A percentile compares a stretch with the other conserved stretches of the same genome.
Evolutionary conservation across 768 basidiomycete species (phyloP).

Genomic region (Dendrothele bispora): DNA sequence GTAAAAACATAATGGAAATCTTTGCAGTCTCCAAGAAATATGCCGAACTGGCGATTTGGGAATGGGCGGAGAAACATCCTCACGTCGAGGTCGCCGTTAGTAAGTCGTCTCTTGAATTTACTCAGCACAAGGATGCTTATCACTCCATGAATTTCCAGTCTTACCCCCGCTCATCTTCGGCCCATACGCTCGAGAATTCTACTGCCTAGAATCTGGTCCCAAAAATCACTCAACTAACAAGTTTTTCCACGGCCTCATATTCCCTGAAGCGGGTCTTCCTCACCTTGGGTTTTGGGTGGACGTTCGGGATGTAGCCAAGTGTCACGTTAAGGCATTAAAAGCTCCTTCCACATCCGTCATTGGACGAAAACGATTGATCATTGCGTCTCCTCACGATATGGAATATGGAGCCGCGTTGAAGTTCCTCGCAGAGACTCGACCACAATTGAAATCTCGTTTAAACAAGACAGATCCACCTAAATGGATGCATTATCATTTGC

Average conservation of each 20-base stretch:
- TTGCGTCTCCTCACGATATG: slow-evolving; percentile 28
- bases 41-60: slow-evolving; percentile 37
- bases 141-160: slow-evolving; percentile 18
- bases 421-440: slow-evolving; percentile 25
- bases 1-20: slow-evolving; percentile 13
- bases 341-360: slow-evolving; percentile 19
- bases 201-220: slow-evolving; percentile 14
- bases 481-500: background rate
- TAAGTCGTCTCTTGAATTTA: slow-evolving; percentile 23
- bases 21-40: slow-evolving; percentile 36
- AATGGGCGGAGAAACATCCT: slow-evolving; percentile 34
- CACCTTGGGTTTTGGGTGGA: slow-evolving; percentile 20
- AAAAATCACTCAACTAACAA: slow-evolving; percentile 18
- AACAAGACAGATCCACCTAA: background rate
- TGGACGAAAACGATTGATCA: slow-evolving; percentile 31
- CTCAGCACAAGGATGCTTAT: background rate
- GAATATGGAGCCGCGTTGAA: slow-evolving; percentile 17
- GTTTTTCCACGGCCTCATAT: slow-evolving; percentile 25
- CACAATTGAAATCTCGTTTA: slow-evolving; percentile 21
- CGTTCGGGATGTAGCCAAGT: slow-evolving; percentile 29
- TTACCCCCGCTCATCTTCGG: slow-evolving; percentile 32
- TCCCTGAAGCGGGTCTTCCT: slow-evolving; percentile 19
- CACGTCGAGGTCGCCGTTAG: slow-evolving; percentile 31
- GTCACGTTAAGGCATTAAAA: slow-evolving; percentile 26
- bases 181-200: slow-evolving; percentile 24